phyloP scores from a whole-genome alignment of 257 asterid genomes.

The Striga asiatica region DNA sequence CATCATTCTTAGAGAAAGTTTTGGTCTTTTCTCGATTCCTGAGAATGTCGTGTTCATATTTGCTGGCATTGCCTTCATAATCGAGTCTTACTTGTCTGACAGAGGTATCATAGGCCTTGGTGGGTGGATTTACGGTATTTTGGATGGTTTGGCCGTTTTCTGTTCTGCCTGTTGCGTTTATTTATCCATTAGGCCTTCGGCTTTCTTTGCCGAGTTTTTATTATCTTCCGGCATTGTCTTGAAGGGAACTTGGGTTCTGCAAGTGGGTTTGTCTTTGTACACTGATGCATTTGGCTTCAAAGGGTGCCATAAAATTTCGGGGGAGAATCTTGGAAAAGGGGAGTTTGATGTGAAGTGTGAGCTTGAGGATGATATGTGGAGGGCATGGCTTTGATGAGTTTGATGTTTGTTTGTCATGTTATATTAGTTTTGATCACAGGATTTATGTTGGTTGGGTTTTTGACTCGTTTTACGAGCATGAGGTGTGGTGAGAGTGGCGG shows the following conservation, averaged over 20 bases:
- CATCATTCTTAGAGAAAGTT: slow-evolving; percentile 38
- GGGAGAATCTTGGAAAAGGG: slow-evolving; percentile 14
- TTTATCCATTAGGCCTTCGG: slow-evolving; percentile 45
- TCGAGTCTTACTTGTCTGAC: slow-evolving; percentile 53
- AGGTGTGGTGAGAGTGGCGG: slow-evolving; percentile 45
- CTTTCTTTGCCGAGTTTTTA: slow-evolving; percentile 51
- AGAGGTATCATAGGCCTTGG: slow-evolving; percentile 51
- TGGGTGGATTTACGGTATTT: slow-evolving; percentile 35
- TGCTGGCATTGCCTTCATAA: slow-evolving; percentile 42
- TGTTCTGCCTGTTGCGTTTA: slow-evolving; percentile 56
- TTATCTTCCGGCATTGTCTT: slow-evolving; percentile 52
- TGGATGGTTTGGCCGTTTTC: slow-evolving; percentile 37
- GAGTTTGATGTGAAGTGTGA: slow-evolving; percentile 52
- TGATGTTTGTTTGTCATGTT: slow-evolving; percentile 42
- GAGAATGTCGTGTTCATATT: slow-evolving; percentile 41
- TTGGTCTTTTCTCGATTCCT: slow-evolving; percentile 41
- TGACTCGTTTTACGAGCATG: slow-evolving; percentile 28
- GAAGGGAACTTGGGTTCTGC: slow-evolving; percentile 83
- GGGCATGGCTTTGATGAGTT: slow-evolving; percentile 54
- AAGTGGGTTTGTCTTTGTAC: slow-evolving; percentile 62
- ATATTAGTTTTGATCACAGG: slow-evolving; percentile 27
- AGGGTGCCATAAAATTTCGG: slow-evolving; percentile 54
- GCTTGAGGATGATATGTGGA: slow-evolving; percentile 61
- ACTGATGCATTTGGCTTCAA: slow-evolving; percentile 46
- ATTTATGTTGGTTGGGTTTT: slow-evolving; percentile 39